Evolutionary conservation across 2,329 filamentous ascomycete species (phyloP).

Genomic region (Talaromyces sp.): DNA sequence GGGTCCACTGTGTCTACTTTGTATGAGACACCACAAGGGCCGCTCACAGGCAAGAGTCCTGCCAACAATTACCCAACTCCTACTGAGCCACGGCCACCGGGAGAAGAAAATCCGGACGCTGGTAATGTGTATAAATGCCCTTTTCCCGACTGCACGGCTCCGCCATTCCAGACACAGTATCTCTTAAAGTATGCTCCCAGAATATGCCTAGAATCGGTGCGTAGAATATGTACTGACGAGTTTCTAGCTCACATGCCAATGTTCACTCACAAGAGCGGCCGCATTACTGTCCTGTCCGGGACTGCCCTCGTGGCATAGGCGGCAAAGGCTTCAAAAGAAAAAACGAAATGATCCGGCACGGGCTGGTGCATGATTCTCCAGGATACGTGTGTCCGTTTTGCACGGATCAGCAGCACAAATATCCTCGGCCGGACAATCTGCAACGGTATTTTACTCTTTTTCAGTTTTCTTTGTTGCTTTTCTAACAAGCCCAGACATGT

Average conservation of each 20-base stretch:
- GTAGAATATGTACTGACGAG: background rate
- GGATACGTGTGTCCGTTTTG: slow-evolving; percentile 97
- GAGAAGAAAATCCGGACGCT: slow-evolving; percentile 23
- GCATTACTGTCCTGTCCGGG: slow-evolving; percentile 57
- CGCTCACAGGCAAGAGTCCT: slow-evolving; percentile 29
- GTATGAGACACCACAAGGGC: slow-evolving; percentile 21
- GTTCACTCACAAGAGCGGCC: slow-evolving; percentile 60
- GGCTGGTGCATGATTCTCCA: slow-evolving; percentile 87
- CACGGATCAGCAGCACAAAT: slow-evolving; percentile 86
- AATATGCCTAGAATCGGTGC: no score
- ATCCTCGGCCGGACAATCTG: slow-evolving; percentile 90
- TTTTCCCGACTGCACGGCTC: slow-evolving; percentile 52
- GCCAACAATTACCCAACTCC: slow-evolving; percentile 36
- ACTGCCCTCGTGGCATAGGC: slow-evolving; percentile 55
- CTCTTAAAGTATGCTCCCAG: slow-evolving; percentile 49
- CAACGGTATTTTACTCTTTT: slow-evolving; percentile 60
- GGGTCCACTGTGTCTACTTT: slow-evolving; percentile 22
- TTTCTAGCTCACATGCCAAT: slow-evolving; percentile 47
- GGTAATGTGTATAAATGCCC: slow-evolving; percentile 48
- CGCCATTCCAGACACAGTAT: slow-evolving; percentile 61
- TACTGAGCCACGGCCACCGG: slow-evolving; percentile 12
- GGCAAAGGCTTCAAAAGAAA: slow-evolving; percentile 65
- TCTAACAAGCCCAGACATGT: slow-evolving; percentile 63
- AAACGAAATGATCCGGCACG: slow-evolving; percentile 69
- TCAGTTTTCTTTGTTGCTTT: background rate